Percentiles rank a stretch among this genome's conserved stretches.
Conservation (phyloP, 1,284 basidiomycete species). For the Moesziomyces sp. region DNA sequence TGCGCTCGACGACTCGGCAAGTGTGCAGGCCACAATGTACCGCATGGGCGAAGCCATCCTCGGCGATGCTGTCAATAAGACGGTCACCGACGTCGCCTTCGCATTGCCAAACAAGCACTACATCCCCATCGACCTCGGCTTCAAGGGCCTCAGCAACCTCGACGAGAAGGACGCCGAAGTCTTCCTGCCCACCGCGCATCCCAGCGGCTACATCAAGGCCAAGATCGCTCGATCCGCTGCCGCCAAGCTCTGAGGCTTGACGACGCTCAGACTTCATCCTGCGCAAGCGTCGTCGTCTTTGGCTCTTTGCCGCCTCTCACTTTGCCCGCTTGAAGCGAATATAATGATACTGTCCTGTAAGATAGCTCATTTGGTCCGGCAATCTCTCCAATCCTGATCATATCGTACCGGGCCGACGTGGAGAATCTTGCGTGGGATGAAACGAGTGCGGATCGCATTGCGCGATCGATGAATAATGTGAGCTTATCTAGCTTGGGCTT, state of each 20-base stretch:
- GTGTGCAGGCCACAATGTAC: conserved; percentile 92
- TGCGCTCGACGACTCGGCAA: conserved; percentile 86
- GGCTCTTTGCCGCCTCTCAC: background rate
- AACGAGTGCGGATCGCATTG: background rate
- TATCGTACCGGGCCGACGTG: background rate
- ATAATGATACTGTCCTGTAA: background rate
- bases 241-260: conserved; percentile 37
- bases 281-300: background rate
- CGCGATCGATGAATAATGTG: too few species aligned
- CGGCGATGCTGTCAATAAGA: conserved; percentile 70
- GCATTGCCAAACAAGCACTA: conserved; percentile 80
- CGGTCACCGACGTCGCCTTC: conserved; percentile 77
- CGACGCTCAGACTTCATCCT: background rate
- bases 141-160: conserved; percentile 56
- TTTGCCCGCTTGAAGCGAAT: background rate
- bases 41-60: conserved; percentile 82
- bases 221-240: conserved; percentile 44
- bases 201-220: conserved; percentile 62
- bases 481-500: too few species aligned
- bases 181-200: conserved; percentile 59
- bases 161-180: conserved; percentile 61
- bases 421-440: background rate
- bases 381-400: background rate
- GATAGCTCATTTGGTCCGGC: background rate
- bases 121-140: conserved; percentile 61